Base-by-base conservation (phyloP, 768 basidiomycete species). In the Cystobasidium onofrii region DNA sequence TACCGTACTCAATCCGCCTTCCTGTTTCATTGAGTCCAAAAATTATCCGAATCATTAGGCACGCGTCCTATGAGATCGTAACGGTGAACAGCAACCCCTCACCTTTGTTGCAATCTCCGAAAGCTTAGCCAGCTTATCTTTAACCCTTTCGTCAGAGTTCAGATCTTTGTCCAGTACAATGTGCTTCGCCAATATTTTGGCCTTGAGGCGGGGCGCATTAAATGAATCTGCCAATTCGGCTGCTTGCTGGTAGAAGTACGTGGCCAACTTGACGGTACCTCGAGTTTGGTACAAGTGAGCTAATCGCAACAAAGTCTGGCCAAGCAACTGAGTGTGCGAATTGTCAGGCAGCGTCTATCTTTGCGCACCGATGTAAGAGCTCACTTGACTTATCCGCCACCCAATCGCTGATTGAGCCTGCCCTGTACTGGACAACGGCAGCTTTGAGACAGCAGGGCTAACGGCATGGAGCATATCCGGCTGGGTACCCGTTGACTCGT, bases 231-330 rank as follows among this genome's bases (percentile, higher is more conserved):
- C 90, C 0, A 97, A 82, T 23, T 88, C 86, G n/a, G 85, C 82
- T 0, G 89, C 90, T 78, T 92, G 89, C 46, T 88, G 84, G 0
- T 88, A 84, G 79, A 92, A 95, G 77, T 89, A 93, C 74, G 91
- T 88, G 1, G 91, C 88, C 77, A 94, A 92, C 25, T 89, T 86
- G 1, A 88, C 86, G 4, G 92, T 91, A 0, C 95, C 95, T 20
- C 91, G 86, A 0, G 82, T 80, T 23, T 87, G 83, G 77, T 92
- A 91, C 0, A 86, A 84, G 9, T 86, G 84, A 0, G 86, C 83
- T 7, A 95, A 83, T 1, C 86, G 83, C 73, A 94, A 85, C 1
- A 90, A 81, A 0, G 88, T 87, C 0, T 83, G 82, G 3, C 92
- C 41, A 33, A 25, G 52, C 25, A 34, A 4, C 57, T 60, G 6